Base-by-base conservation (phyloP, 768 basidiomycete genomes). In the Dentipellis sp. region DNA sequence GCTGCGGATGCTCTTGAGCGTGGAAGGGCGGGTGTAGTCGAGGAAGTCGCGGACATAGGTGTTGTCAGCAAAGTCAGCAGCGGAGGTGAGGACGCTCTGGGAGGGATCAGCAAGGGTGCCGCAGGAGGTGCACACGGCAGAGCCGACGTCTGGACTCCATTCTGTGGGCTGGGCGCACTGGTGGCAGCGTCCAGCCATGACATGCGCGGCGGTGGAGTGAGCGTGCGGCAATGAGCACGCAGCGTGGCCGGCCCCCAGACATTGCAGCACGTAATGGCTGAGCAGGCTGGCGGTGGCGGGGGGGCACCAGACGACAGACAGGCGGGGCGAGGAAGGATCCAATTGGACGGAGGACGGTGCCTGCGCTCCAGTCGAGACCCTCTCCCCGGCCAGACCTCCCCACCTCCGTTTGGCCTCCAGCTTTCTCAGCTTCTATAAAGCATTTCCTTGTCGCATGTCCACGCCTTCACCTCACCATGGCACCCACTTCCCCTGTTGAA, bases 21-120 rank as follows among this genome's bases (percentile, higher is more conserved):
- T 72, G 14, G 36, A 64, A 54, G 21, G 22, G 6, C 58, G 55
- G 39, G 62, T 53, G 45, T 56, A 72, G 58, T 54, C 69, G 55
- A 42, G 60, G 69, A 63, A 57, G 57, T 70, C 62, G 61, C 67
- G 57, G 59, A 63, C 62, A 10, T 72, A 73, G 54, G 66, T 64
- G 54, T 73, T 68, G 34, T n/a, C 21, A 10, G 64, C 54, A 47
- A 71, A 62, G 58, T 76, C 74, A 19, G 64, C 60, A 59, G 78
- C 73, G 21, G 77, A 72, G 8, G 79, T 74, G 50, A 91, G 78
- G 40, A 86, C 69, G 23, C 74, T 75, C 71, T 84, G 84, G 12
- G 76, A 71, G 0, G 86, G 74, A 62, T 88, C 82, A 10, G 70
- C 73, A 17, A 91, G 78, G n/a, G 82, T 82, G 14, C 84, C 89